Evolutionary conservation across 2,329 filamentous ascomycete species (phyloP), one percentile per base, ranked within the genome.

Genomic region (Aspergillus fumigatus): DNA sequence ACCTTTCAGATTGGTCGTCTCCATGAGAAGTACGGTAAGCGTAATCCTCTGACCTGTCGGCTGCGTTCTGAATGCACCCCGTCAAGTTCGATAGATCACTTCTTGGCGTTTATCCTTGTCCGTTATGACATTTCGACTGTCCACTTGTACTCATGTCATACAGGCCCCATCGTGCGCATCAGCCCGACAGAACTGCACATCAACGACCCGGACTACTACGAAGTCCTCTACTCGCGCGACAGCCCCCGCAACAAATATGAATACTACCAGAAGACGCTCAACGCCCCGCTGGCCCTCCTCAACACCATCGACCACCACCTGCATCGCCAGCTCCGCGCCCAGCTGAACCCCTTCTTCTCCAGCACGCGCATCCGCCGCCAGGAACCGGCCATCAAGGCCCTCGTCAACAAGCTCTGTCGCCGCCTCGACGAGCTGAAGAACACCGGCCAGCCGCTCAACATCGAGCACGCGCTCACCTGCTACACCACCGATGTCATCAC

Each of bases 401-500:
- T 69, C 32, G 55, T 69, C 1, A 56, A 66, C 32, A 70, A 66
- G 50, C 60, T 71, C 1, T 65, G 62, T 47, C 32, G 52, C 29
- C 63, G 66, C 7, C 58, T 70, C 25, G 52, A 59, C 4, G 63
- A 58, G 11, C 65, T 62, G 38, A 59, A 57, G 38, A 53, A 56
- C 14, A 60, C 59, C 23, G 47, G 53, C 3, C 47, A 52, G 38
- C 61, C 66, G 2, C 53, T 70, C 32, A 58, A 62, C 26, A 54
- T 66, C 32, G 62, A 69, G 38, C 58, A 69, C 55, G 66, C 73
- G 0, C 77, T 75, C 51, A 73, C 70, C 23, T 76, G 75, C 21
- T 68, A 75, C 48, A 75, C 75, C 1, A 77, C 76, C 32, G 78
- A 80, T 32, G 72, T 79, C 48, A 77, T 80, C 59, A 77, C 76